phyloP scores from a whole-genome alignment of 345 rosid genomes.

The Aquilaria sinensis region DNA sequence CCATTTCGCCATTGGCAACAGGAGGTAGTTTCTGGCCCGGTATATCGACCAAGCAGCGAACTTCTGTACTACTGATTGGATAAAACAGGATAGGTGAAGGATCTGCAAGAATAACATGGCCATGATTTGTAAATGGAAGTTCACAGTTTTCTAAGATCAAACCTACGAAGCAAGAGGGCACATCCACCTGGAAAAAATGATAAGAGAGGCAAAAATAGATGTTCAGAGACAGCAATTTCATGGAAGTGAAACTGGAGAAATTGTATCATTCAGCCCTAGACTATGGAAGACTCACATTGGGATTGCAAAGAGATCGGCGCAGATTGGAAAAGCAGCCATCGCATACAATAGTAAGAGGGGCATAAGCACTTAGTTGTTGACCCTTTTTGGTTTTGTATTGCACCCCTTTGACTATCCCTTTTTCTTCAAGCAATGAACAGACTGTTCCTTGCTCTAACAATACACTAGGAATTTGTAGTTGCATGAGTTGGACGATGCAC shows the following conservation, averaged over 20 bases:
- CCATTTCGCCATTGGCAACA: conserved; percentile 41
- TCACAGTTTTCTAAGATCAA: conserved; percentile 42
- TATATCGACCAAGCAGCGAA: conserved; percentile 44
- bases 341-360: conserved; percentile 53
- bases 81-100: conserved; percentile 50
- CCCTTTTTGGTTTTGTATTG: conserved; percentile 50
- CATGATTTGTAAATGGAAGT: conserved; percentile 42
- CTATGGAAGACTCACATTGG: conserved; percentile 28
- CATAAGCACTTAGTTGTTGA: conserved; percentile 30
- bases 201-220: background rate
- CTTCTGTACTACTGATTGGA: conserved; percentile 45
- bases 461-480: conserved; percentile 26
- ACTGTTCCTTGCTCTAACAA: conserved; percentile 46
- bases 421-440: conserved; percentile 41
- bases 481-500: background rate
- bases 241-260: background rate
- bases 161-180: conserved; percentile 46
- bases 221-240: conserved; percentile 1
- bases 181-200: conserved; percentile 35
- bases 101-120: conserved; percentile 46
- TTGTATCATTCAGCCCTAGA: background rate
- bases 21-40: conserved; percentile 45
- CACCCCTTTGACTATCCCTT: conserved; percentile 40
- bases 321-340: conserved; percentile 60
- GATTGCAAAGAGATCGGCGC: conserved; percentile 52